phyloP scores from a whole-genome alignment of 768 basidiomycete species.

The Russula sp. region DNA sequence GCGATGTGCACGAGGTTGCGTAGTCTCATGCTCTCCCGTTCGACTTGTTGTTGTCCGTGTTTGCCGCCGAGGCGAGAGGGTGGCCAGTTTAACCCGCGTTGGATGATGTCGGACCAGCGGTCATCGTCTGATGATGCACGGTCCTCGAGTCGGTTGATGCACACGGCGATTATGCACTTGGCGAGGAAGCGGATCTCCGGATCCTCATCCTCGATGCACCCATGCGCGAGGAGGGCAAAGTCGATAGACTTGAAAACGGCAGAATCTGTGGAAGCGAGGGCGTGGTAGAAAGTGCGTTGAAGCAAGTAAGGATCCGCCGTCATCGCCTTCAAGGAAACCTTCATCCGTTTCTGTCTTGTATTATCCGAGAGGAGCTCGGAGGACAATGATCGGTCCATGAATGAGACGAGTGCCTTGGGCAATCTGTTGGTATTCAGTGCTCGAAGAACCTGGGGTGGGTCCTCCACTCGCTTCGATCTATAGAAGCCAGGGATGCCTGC shows the following conservation, averaged over 20 bases:
- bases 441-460: not conserved
- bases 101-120: not conserved
- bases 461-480: not conserved
- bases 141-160: not conserved
- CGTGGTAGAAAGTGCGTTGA: constrained; percentile 1
- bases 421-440: not conserved
- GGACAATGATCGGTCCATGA: constrained; percentile 1
- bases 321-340: not conserved
- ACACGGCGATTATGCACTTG: constrained; percentile 5
- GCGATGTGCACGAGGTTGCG: constrained; percentile 1
- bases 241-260: not conserved
- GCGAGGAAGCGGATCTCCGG: not conserved
- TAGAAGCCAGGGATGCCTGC: constrained; percentile 9
- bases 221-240: not conserved
- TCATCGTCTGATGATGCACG: not conserved
- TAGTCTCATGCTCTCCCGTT: not conserved
- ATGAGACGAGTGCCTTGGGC: constrained; percentile 2
- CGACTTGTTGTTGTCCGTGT: not conserved
- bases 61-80: not conserved
- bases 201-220: not conserved
- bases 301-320: not conserved
- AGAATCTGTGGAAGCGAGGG: not conserved
- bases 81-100: not conserved
- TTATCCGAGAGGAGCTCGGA: constrained; percentile 1
- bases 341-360: not conserved